A percentile compares a stretch with the other conserved stretches of the same genome.
These are phyloP conservation scores for Monosporascus sp. DNA, from an alignment of 2,329 filamentous ascomycete genomes.

Conservation along the genomic window DNA sequence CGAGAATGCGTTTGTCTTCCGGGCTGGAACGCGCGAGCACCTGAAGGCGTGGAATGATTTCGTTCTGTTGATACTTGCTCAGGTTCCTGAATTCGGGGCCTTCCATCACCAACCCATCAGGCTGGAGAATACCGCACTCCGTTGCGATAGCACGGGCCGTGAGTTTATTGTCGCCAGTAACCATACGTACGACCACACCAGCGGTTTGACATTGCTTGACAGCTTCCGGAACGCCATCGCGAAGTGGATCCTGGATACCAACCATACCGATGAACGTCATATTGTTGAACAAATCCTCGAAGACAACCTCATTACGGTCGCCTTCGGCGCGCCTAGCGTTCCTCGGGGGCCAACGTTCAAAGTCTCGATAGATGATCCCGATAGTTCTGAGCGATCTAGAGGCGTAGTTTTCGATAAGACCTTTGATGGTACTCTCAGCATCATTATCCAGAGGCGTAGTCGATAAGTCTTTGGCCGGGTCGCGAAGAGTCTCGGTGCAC, in stretches of 20 bases:
- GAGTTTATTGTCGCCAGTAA: slow-evolving; percentile 76
- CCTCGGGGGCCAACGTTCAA: slow-evolving; percentile 75
- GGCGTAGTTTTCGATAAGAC: slow-evolving; percentile 72
- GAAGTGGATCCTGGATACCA: slow-evolving; percentile 76
- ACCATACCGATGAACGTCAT: slow-evolving; percentile 67
- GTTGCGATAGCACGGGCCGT: slow-evolving; percentile 74
- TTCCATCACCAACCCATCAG: slow-evolving; percentile 67
- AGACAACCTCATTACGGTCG: slow-evolving; percentile 55
- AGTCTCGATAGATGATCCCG: slow-evolving; percentile 77
- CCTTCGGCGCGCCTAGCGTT: slow-evolving; percentile 48
- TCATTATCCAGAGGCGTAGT: slow-evolving; percentile 42
- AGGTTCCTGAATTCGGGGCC: slow-evolving; percentile 73
- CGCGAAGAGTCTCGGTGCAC: slow-evolving; percentile 45
- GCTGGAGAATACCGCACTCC: slow-evolving; percentile 70
- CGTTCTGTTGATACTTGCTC: slow-evolving; percentile 57
- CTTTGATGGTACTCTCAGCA: slow-evolving; percentile 52
- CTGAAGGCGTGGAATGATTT: slow-evolving; percentile 62
- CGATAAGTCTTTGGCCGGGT: slow-evolving; percentile 41
- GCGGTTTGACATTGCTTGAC: slow-evolving; percentile 69
- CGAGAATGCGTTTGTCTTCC: slow-evolving; percentile 70
- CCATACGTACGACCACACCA: slow-evolving; percentile 78
- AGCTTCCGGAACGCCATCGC: slow-evolving; percentile 67
- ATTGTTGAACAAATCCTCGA: slow-evolving; percentile 61
- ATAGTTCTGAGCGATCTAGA: slow-evolving; percentile 78
- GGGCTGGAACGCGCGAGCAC: slow-evolving; percentile 71